These are phyloP conservation scores for Zalaria obscura DNA, from an alignment of 2,329 filamentous ascomycete species.

Conservation along the genomic window DNA sequence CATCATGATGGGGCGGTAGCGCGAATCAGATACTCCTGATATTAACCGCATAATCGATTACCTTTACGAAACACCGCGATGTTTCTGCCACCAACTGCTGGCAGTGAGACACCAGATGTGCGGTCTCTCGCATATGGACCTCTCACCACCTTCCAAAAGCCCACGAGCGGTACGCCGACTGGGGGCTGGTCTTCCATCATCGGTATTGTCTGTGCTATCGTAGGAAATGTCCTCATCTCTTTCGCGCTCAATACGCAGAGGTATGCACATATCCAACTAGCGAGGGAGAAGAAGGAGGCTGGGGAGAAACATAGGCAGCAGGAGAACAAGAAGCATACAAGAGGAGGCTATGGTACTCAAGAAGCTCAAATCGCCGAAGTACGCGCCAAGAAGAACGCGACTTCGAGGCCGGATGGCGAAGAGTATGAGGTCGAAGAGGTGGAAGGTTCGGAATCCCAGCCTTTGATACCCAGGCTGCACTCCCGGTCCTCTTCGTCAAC, in stretches of 20 bases:
- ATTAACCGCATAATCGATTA: too few species aligned
- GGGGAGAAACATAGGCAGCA: conserved; percentile 17
- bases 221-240: conserved; percentile 86
- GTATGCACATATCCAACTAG: conserved; percentile 80
- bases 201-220: conserved; percentile 83
- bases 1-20: too few species aligned
- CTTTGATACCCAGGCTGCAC: conserved; percentile 37
- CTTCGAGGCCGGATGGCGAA: not conserved
- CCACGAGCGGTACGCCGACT: conserved; percentile 3
- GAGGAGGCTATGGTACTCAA: conserved; percentile 29
- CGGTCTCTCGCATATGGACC: too few species aligned
- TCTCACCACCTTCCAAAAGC: conserved; percentile 4
- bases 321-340: conserved; percentile 9
- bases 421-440: conserved; percentile 9
- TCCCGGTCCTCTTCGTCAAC: conserved; percentile 27
- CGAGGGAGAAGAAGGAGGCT: conserved; percentile 48
- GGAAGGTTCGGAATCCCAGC: conserved; percentile 32
- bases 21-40: too few species aligned
- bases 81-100: too few species aligned
- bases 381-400: conserved; percentile 9
- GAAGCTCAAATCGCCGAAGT: conserved; percentile 20
- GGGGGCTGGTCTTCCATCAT: conserved; percentile 78
- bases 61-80: too few species aligned
- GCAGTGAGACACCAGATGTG: too few species aligned
- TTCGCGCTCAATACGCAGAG: conserved; percentile 92